Evolutionary conservation across 2,329 filamentous ascomycete genomes (phyloP).

Genomic region (Thielaviopsis cerberus): DNA sequence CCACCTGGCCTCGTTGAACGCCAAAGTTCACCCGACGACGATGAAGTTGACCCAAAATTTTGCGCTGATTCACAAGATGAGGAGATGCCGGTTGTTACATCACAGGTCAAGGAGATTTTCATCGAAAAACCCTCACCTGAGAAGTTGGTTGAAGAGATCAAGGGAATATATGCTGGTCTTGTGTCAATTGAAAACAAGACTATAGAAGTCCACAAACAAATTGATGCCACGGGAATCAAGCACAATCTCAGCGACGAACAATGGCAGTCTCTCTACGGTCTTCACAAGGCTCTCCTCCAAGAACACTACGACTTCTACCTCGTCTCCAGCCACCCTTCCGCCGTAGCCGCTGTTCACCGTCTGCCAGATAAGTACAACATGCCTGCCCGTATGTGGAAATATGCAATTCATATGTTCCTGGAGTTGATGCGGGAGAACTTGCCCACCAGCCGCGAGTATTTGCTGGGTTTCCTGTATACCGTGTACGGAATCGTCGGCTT

Average conservation of each 20-base stretch:
- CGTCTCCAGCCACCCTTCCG: conserved; percentile 69
- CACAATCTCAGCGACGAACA: conserved; percentile 48
- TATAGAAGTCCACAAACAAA: conserved; percentile 58
- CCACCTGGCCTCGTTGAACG: too few relatives aligned
- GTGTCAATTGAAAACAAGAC: conserved; percentile 78
- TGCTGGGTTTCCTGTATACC: conserved; percentile 77
- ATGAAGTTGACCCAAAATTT: too few relatives aligned
- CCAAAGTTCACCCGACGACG: too few relatives aligned
- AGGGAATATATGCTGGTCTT: conserved; percentile 64
- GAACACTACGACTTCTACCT: conserved; percentile 79
- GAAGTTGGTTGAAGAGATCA: conserved; percentile 64
- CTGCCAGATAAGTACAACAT: conserved; percentile 71
- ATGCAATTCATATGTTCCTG: conserved; percentile 73
- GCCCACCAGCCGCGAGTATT: conserved; percentile 64
- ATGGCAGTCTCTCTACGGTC: conserved; percentile 65
- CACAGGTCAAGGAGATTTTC: background rate
- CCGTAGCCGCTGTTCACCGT: conserved; percentile 44
- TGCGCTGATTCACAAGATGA: too few relatives aligned
- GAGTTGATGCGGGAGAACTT: conserved; percentile 58
- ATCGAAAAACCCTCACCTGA: conserved; percentile 17
- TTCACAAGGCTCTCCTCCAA: conserved; percentile 64
- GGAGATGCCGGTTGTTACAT: background rate
- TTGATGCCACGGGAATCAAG: conserved; percentile 23
- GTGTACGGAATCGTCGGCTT: conserved; percentile 82
- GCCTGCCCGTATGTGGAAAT: conserved; percentile 86